phyloP scores from a whole-genome alignment of 176 grass and related monocot genomes.

The Urochloa ruziziensis region DNA sequence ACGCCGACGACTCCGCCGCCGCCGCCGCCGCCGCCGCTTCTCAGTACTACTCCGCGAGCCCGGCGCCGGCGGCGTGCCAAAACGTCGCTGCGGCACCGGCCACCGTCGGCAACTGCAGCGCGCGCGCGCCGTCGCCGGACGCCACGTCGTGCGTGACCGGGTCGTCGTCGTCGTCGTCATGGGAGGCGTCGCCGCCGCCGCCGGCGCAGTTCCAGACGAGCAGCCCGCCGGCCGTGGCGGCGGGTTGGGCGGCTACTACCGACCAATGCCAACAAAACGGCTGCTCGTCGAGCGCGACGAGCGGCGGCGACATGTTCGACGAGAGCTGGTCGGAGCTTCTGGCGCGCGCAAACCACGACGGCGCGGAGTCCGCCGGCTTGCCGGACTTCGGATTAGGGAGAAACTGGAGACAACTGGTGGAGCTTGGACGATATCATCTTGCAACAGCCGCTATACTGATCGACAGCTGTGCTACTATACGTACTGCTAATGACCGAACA shows the following conservation, averaged over 20 bases:
- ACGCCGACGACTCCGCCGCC: constrained; percentile 25
- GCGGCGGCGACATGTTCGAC: constrained; percentile 30
- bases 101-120: neutral
- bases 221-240: constrained; percentile 2
- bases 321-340: constrained; percentile 57
- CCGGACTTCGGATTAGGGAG: constrained; percentile 47
- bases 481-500: neutral
- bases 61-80: neutral
- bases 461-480: neutral
- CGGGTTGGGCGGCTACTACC: neutral
- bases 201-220: constrained; percentile 33
- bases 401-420: constrained; percentile 51
- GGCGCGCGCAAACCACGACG: constrained; percentile 40
- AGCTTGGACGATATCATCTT: constrained; percentile 63
- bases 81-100: neutral
- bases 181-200: constrained; percentile 8
- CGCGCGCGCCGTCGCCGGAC: neutral
- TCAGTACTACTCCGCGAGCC: neutral
- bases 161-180: constrained; percentile 35
- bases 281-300: neutral
- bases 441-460: constrained; percentile 35
- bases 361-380: constrained; percentile 20
- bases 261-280: constrained; percentile 6
- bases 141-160: constrained; percentile 27
- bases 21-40: neutral